These are phyloP conservation scores for Pogostemon cablin DNA, from an alignment of 257 asterid genomes.

Conservation along the genomic window DNA sequence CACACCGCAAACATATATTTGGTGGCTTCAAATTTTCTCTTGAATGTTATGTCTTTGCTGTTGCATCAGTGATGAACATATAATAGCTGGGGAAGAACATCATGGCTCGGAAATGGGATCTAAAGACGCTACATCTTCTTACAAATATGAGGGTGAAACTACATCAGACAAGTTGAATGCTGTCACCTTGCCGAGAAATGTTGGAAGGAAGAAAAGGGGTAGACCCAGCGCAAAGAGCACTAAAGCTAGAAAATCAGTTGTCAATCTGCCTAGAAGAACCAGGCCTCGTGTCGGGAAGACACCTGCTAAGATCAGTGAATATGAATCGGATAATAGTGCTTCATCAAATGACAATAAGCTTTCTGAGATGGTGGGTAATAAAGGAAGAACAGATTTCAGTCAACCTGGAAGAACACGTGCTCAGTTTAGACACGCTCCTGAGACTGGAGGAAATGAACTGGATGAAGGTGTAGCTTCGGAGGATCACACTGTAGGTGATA, in stretches of 20 bases:
- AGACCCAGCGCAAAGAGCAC: slow-evolving; percentile 46
- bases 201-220: slow-evolving; percentile 51
- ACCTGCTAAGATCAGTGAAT: slow-evolving; percentile 63
- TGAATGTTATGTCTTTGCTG: slow-evolving; percentile 25
- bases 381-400: slow-evolving; percentile 25
- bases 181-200: slow-evolving; percentile 52
- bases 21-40: background rate
- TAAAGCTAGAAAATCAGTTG: slow-evolving; percentile 41
- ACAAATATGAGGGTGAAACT: slow-evolving; percentile 35
- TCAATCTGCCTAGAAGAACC: slow-evolving; percentile 48
- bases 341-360: slow-evolving; percentile 39
- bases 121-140: slow-evolving; percentile 35
- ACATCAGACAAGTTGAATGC: slow-evolving; percentile 39
- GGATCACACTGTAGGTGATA: background rate
- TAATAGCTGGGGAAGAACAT: slow-evolving; percentile 36
- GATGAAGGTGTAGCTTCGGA: background rate
- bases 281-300: slow-evolving; percentile 54
- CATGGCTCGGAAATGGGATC: slow-evolving; percentile 28
- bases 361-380: slow-evolving; percentile 27
- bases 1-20: background rate
- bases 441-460: slow-evolving; percentile 37
- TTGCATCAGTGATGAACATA: slow-evolving; percentile 45
- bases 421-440: slow-evolving; percentile 35
- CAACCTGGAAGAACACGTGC: slow-evolving; percentile 43
- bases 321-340: slow-evolving; percentile 56